These are phyloP conservation scores for Schoenoplectus tabernaemontani DNA, from an alignment of 202 grass and related monocot genomes.

Conservation along the genomic window DNA sequence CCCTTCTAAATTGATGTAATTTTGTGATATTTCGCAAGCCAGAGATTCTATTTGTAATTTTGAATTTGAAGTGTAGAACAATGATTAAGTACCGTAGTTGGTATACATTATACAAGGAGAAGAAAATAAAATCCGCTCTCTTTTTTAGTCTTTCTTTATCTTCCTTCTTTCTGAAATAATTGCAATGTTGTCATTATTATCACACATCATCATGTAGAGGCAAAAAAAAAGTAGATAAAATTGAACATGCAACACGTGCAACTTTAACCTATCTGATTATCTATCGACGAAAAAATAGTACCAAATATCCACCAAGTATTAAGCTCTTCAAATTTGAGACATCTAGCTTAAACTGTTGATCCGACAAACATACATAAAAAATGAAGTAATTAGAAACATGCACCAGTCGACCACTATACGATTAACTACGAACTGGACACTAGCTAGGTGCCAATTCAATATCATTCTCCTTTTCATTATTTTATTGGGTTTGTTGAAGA, in stretches of 20 bases:
- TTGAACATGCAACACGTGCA: too few species aligned
- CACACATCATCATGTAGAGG: too few species aligned
- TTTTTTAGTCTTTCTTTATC: too few species aligned
- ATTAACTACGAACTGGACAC: neutral
- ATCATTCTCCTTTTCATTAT: neutral
- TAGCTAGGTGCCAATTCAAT: neutral
- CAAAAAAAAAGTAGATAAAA: too few species aligned
- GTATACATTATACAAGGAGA: neutral
- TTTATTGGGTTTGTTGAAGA: neutral
- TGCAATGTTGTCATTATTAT: too few species aligned
- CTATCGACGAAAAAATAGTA: too few species aligned
- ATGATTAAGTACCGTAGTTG: neutral
- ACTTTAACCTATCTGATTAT: too few species aligned
- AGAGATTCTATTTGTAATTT: neutral
- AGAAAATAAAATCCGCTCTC: neutral
- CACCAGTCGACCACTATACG: neutral
- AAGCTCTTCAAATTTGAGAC: conserved; percentile 17
- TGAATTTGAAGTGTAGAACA: neutral
- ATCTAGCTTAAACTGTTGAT: conserved; percentile 19
- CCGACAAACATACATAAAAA: neutral
- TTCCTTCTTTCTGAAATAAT: too few species aligned
- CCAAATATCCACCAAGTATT: conserved; percentile 18
- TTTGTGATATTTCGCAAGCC: neutral
- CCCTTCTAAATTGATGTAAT: conserved; percentile 12
- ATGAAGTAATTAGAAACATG: neutral